Conservation (phyloP, 768 basidiomycete genomes). For the Gymnopilus junonius region DNA sequence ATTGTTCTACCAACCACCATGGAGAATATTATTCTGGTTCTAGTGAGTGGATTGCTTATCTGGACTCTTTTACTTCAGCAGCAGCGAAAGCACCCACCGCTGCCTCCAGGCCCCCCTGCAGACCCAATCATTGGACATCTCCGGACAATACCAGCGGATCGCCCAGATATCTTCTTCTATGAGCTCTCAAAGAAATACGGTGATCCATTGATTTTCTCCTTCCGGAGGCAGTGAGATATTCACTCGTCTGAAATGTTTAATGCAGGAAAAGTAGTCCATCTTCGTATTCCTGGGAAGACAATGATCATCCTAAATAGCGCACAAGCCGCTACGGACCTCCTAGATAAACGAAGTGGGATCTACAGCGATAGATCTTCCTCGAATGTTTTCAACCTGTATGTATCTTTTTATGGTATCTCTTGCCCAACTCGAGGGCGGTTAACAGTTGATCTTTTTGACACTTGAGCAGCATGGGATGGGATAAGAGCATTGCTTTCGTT, state of each 20-base stretch:
- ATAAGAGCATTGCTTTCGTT: constrained; percentile 48
- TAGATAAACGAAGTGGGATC: constrained; percentile 63
- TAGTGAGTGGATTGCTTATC: background rate
- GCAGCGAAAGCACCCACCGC: background rate
- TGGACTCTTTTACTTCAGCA: background rate
- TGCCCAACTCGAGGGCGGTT: background rate
- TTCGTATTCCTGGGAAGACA: constrained; percentile 56
- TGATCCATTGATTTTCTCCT: background rate
- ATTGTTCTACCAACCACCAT: background rate
- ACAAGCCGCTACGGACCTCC: constrained; percentile 51
- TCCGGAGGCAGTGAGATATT: background rate
- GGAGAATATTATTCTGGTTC: background rate
- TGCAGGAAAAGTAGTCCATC: constrained; percentile 45
- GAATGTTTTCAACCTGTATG: constrained; percentile 1
- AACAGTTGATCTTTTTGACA: background rate
- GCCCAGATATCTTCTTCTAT: constrained; percentile 18
- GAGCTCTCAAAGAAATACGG: constrained; percentile 37
- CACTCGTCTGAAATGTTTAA: too few species aligned
- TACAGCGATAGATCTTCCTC: constrained; percentile 60
- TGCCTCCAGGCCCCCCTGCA: constrained; percentile 39
- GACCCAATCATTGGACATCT: constrained; percentile 43
- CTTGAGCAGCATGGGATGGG: constrained; percentile 50
- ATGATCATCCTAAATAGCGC: constrained; percentile 54
- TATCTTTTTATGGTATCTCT: constrained; percentile 17
- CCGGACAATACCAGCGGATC: constrained; percentile 34